Base-by-base conservation (phyloP, 495 filamentous ascomycete species). In the Penicillium manginii region DNA sequence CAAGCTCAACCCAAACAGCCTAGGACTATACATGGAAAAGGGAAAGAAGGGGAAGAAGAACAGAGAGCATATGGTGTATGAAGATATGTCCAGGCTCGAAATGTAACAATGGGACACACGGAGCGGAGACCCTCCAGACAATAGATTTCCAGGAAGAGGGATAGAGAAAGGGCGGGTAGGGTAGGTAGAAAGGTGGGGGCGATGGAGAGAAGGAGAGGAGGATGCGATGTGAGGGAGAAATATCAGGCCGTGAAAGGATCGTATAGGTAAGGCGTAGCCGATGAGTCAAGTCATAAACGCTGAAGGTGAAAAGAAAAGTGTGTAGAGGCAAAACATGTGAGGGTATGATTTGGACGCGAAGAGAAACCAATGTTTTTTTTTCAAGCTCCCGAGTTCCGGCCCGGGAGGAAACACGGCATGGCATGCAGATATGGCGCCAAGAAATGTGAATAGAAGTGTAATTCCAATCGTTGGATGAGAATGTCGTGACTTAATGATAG, bases 201-300 rank as follows among this genome's bases (percentile, higher is more conserved):
- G 15, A 37, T 1, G 15, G 35, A 37, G 35, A 37, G 39, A 18
- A 26, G 21, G 52, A 19, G 10, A 45, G 54, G 23, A 47, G 45
- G 37, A 55, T 57, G 52, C 52, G 50, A 57, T 32, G 39, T 23
- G 54, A 52, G 23, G 42, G 58, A 18, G 52, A 46, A 56, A 57
- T 35, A 56, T 54, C 60, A 62, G 66, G 61, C 64, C 54, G 59
- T 67, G 9, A 64, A 67, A 37, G 64, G 64, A 67, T 67, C 57
- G 67, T 67, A 63, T 57, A 23, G 52, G 53, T 65, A 50, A 57
- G 58, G 45, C 65, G 50, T 59, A 64, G 66, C 64, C 63, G 52
- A 57, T 43, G 40, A 43, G 40, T 43, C 40, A n/a, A 43, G 40
- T 43, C 40, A n/a, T 43, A 43, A 43, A 43, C 40, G 40, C 40